These are phyloP conservation scores for Trifolium subterraneum DNA, from an alignment of 306 rosid genomes.

Conservation along the genomic window DNA sequence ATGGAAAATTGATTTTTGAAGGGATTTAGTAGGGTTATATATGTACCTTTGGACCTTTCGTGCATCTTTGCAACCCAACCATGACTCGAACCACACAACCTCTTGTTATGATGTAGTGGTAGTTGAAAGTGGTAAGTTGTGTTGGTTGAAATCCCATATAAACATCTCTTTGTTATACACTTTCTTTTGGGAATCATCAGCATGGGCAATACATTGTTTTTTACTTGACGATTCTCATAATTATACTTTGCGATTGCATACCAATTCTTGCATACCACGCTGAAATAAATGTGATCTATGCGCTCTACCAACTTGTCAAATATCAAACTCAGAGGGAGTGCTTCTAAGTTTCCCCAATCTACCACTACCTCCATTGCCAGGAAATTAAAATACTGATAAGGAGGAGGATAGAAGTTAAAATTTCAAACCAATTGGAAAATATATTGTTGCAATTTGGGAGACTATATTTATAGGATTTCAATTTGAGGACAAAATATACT, in stretches of 20 bases:
- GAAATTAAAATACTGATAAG: too few species aligned
- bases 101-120: not conserved
- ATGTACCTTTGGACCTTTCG: fast-evolving
- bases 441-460: too few species aligned
- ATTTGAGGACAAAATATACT: too few species aligned
- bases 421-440: too few species aligned
- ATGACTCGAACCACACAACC: not conserved
- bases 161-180: not conserved
- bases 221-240: not conserved
- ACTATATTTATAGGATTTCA: too few species aligned
- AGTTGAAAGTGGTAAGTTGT: not conserved
- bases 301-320: not conserved
- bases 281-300: not conserved
- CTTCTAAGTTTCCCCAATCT: not conserved
- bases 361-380: too few species aligned
- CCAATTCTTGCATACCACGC: not conserved
- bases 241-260: not conserved
- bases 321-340: not conserved
- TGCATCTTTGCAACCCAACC: not conserved
- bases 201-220: not conserved
- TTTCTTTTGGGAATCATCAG: not conserved
- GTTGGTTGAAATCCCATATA: not conserved
- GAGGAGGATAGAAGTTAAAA: too few species aligned
- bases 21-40: not conserved
- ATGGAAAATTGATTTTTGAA: not conserved